These are phyloP conservation scores for Pleurozium schreberi DNA, from an alignment of 225 moss, liverwort and hornwort species.

Conservation along the genomic window DNA sequence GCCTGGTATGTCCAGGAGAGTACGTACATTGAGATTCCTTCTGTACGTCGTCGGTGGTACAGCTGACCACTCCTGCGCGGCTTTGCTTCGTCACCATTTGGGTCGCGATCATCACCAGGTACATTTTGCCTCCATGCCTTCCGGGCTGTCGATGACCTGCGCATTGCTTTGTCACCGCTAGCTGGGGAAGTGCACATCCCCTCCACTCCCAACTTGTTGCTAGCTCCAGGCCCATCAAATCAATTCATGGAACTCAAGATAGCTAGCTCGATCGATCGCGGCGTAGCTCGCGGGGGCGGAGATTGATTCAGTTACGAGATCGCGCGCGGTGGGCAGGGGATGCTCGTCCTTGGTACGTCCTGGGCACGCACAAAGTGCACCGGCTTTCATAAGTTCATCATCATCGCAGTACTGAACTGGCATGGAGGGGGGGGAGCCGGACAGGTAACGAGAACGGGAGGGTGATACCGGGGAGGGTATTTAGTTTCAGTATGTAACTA, in stretches of 20 bases:
- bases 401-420: too few species aligned
- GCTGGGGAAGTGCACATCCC: not conserved
- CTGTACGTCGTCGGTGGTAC: not conserved
- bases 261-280: too few species aligned
- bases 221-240: not conserved
- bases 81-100: not conserved
- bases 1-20: too few species aligned
- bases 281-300: too few species aligned
- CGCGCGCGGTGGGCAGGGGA: not conserved
- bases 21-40: not conserved
- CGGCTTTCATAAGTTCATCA: not conserved
- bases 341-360: not conserved
- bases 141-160: not conserved
- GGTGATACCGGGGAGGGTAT: too few species aligned
- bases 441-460: not conserved
- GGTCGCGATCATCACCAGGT: not conserved
- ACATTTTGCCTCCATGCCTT: not conserved
- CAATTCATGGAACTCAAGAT: too few species aligned
- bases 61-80: not conserved
- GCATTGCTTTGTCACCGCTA: not conserved
- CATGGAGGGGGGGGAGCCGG: not conserved
- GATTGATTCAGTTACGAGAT: too few species aligned
- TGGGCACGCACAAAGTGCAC: not conserved
- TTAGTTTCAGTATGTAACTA: too few species aligned
- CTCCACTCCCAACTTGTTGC: not conserved